Evolutionary conservation across 306 rosid species (phyloP).

Genomic region (Vigna nakashimae): DNA sequence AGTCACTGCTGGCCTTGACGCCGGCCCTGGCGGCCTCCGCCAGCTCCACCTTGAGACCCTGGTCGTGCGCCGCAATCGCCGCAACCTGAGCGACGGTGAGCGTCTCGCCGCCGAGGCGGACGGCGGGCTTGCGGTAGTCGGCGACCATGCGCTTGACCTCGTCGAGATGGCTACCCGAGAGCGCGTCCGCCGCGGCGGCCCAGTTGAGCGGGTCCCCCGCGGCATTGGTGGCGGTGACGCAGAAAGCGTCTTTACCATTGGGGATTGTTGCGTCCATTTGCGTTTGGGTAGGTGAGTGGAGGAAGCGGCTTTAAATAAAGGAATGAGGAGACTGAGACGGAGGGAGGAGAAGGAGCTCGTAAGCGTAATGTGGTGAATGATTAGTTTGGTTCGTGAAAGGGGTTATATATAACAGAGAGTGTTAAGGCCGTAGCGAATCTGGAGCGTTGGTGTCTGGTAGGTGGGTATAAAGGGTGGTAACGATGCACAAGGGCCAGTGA

Average conservation of each 20-base stretch:
- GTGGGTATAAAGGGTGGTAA: slow-evolving; percentile 64
- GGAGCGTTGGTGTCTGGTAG: slow-evolving; percentile 54
- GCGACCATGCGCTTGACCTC: slow-evolving; percentile 95
- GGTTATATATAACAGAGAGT: slow-evolving; percentile 38
- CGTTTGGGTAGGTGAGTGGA: neutral
- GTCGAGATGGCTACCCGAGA: slow-evolving; percentile 77
- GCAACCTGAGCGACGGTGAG: slow-evolving; percentile 87
- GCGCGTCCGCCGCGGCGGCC: slow-evolving; percentile 65
- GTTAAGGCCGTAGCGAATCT: slow-evolving; percentile 15
- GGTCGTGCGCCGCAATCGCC: slow-evolving; percentile 60
- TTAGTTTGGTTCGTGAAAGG: no score
- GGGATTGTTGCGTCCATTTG: slow-evolving; percentile 44
- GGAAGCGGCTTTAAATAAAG: neutral
- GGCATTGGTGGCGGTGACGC: slow-evolving; percentile 14
- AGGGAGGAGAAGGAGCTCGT: slow-evolving; percentile 5
- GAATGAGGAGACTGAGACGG: neutral
- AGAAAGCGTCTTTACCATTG: slow-evolving; percentile 40
- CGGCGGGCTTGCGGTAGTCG: slow-evolving; percentile 69
- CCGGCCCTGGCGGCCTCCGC: slow-evolving; percentile 71
- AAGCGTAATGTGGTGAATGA: neutral
- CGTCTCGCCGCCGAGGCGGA: slow-evolving; percentile 70
- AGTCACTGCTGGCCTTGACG: slow-evolving; percentile 91
- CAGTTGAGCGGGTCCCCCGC: slow-evolving; percentile 71
- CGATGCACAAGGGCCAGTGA: slow-evolving; percentile 36
- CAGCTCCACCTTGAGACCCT: slow-evolving; percentile 62